Base-by-base conservation (phyloP, 192 early-diverging fungal genomes). In the Thamnidium elegans region DNA sequence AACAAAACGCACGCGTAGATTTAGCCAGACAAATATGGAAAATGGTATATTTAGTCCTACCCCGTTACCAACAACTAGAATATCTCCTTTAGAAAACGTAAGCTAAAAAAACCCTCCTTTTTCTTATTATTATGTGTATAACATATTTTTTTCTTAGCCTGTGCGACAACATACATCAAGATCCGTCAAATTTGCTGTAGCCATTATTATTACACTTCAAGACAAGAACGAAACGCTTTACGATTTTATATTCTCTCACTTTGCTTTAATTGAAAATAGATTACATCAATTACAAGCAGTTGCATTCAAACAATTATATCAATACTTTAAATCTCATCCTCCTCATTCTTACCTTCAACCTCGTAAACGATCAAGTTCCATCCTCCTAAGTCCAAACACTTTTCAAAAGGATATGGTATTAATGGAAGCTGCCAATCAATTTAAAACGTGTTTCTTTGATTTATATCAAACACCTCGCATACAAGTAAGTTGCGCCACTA, bases 171-270 rank as follows among this genome's bases (percentile, higher is more conserved):
- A 73, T 50, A 69, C 78, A 5, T 73, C 78, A 26, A 62, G 80
- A 17, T 79, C 82, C 45, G 77, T 78, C 21, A 79, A 75, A 21
- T 84, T 74, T 62, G 78, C 82, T 2, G 66, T 84, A 17, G 80
- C 80, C 17, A 71, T 84, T 9, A 74, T 84, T 11, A 80, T 84
- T 31, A 77, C 71, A 3, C 61, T 81, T 43, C 77, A 78, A 54
- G 67, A 78, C 51, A 77, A 79, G 54, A 65, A 62, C 30, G 50
- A 68, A 21, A 70, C 74, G 20, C 30, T 84, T 23, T 69, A 79
- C 20, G 80, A 81, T 53, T 81, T 84, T 55, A 69, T 84, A 11
- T 84, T 84, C 54, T 84, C 82, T 9, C 82, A 84, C 58, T 84
- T 81, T 66, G 80, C 82, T 20, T 61, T 84, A n/a, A 73, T 84